Percentiles rank a stretch among this genome's conserved stretches.
These are phyloP conservation scores for Ananas comosus DNA, from an alignment of 176 grass and related monocot species.

Conservation along the genomic window DNA sequence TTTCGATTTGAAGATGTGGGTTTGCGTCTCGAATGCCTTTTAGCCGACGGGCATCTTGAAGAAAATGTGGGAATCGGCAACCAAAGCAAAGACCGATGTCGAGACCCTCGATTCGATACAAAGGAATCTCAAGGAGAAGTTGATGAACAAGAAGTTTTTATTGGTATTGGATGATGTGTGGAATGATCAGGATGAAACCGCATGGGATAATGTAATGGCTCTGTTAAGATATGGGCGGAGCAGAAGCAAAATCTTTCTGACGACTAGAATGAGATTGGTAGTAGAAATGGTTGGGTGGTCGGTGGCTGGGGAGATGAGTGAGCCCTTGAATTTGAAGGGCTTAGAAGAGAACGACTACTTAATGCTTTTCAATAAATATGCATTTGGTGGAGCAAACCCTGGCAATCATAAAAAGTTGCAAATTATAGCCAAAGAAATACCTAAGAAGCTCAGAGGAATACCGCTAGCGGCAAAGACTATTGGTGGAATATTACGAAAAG, in stretches of 20 bases:
- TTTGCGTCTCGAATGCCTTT: conserved; percentile 15
- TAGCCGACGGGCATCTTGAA: not conserved
- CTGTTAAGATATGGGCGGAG: conserved; percentile 2
- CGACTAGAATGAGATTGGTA: conserved; percentile 21
- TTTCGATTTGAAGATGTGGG: conserved; percentile 23
- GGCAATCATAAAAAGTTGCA: conserved; percentile 3
- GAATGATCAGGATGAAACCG: conserved; percentile 4
- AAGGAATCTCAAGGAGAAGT: not conserved
- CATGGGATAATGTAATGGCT: not conserved
- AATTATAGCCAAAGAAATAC: conserved; percentile 10
- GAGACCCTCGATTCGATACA: conserved; percentile 3
- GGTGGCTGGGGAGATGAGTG: not conserved
- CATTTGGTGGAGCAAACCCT: conserved; percentile 4
- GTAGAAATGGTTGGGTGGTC: conserved; percentile 7
- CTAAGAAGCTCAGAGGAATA: conserved; percentile 14
- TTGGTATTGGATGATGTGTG: conserved; percentile 36
- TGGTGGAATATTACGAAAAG: conserved; percentile 12
- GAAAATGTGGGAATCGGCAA: conserved; percentile 17
- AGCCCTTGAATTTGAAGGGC: conserved; percentile 2
- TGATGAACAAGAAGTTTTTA: conserved; percentile 19
- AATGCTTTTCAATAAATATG: conserved; percentile 23
- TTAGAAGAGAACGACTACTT: conserved; percentile 11
- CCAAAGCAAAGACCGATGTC: not conserved
- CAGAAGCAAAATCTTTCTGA: conserved; percentile 26
- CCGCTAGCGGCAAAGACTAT: conserved; percentile 18